Evolutionary conservation across 2,329 filamentous ascomycete genomes (phyloP), one percentile per base, ranked within the genome.

Genomic region (Hypoxylon sp.): DNA sequence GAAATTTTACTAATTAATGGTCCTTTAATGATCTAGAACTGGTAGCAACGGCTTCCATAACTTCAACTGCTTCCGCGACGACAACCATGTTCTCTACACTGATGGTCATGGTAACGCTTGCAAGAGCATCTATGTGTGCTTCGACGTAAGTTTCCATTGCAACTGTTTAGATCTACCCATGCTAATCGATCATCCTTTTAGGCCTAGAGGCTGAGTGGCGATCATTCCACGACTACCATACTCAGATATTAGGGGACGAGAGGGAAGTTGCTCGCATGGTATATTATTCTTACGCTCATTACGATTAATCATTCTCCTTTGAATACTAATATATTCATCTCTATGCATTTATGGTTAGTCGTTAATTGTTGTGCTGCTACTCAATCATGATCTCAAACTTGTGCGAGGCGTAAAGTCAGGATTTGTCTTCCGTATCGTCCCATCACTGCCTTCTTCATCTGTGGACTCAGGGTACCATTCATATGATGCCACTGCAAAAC

Each of bases 61-160:
- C 32, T 61, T 55, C 41, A 61, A 55, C 51, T 55, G 58, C 50
- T 61, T 61, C 51, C 43, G 32, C n/a, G 59, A 56, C 19, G 52
- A 62, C 45, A 50, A 50, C 45, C 45, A 51, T n/a, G 37, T 34
- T 14, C 51, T 62, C 5, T 62, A 62, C 34, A 56, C 45, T n/a
- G 50, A 61, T 29, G 45, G 45, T 7, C 50, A 55, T 9, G 45
- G 59, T 3, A 14, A 56, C 21, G 6, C 25, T 14, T 62, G 59
- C 52, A 41, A 6, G n/a, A 62, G 45, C 27, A 62, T 21, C 14
- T 62, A 62, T 12, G 59, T 62, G 8, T 62, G 59, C 52, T 62
- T 62, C 37, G 45, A 62, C 14, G 45, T 62, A 21, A 56, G 59
- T 45, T 23, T 11, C 25, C 14, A 14, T 21, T 9, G 3, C 25